Evolutionary conservation across 176 grass and related monocot species (phyloP).

Genomic region (Cocos nucifera): DNA sequence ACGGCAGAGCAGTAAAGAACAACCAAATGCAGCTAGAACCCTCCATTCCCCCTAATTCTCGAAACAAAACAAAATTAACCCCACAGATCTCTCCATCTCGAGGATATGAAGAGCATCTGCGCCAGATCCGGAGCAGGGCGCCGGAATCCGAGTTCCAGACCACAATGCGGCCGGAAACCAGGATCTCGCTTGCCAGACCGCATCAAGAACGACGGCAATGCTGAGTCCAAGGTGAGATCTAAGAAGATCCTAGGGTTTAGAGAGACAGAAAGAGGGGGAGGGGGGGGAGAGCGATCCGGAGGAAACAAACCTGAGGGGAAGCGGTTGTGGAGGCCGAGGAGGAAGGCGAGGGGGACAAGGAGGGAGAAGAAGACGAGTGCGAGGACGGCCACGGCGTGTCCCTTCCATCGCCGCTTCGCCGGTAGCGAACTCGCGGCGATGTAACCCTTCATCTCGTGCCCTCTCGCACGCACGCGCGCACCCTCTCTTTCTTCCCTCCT

Average conservation of each 20-base stretch:
- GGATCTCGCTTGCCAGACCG: background rate
- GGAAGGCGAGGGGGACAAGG: conserved; percentile 57
- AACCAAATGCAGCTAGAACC: too few species aligned
- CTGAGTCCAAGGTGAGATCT: conserved; percentile 5
- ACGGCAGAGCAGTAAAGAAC: too few species aligned
- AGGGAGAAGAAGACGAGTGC: conserved; percentile 60
- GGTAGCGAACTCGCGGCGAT: conserved; percentile 7
- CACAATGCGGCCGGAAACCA: background rate
- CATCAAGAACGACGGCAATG: background rate
- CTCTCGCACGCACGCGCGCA: too few species aligned
- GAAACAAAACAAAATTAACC: too few species aligned
- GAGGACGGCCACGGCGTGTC: conserved; percentile 43
- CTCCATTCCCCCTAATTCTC: too few species aligned
- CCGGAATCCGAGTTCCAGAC: background rate
- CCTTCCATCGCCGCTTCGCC: conserved; percentile 53
- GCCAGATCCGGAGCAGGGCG: background rate
- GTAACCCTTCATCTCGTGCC: conserved; percentile 36
- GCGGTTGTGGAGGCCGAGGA: conserved; percentile 50
- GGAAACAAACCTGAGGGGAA: conserved; percentile 35
- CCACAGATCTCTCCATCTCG: background rate
- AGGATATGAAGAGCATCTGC: too few species aligned
- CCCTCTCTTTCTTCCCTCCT: too few species aligned
- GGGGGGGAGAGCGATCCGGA: conserved; percentile 14
- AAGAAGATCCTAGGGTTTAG: conserved; percentile 11
- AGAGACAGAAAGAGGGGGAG: background rate